Evolutionary conservation across 169 alveolate species (phyloP).

Genomic region (Cryptosporidium meleagridis): DNA sequence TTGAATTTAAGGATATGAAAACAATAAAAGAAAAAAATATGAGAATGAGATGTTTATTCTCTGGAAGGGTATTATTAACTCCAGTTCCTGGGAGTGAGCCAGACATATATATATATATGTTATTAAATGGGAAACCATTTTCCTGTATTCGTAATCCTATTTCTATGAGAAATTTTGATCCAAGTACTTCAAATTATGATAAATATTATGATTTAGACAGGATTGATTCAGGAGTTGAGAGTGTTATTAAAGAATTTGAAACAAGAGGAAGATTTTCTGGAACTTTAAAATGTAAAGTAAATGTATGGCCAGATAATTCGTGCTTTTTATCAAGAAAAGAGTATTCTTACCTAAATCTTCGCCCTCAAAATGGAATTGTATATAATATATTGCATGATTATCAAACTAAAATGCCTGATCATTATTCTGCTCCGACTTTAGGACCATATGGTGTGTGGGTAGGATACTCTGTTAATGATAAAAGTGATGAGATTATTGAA

Average conservation of each 20-base stretch:
- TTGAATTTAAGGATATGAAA: neutral
- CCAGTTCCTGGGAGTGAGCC: constrained; percentile 75
- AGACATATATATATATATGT: constrained; percentile 37
- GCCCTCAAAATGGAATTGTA: constrained; percentile 73
- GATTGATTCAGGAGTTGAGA: neutral
- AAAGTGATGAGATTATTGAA: neutral
- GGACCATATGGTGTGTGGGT: constrained; percentile 74
- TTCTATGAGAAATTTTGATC: neutral
- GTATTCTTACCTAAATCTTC: constrained; percentile 60
- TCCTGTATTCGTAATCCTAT: constrained; percentile 36
- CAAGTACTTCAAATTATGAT: neutral
- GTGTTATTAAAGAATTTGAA: constrained; percentile 11
- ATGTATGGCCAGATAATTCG: constrained; percentile 62
- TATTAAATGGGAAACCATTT: constrained; percentile 65
- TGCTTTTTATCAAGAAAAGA: constrained; percentile 28
- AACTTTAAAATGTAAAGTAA: constrained; percentile 30
- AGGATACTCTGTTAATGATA: constrained; percentile 43
- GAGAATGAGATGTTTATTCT: constrained; percentile 34
- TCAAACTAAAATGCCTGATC: constrained; percentile 67
- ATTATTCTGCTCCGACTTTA: constrained; percentile 67
- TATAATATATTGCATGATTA: constrained; percentile 59
- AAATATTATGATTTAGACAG: constrained; percentile 19
- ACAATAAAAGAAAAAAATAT: constrained; percentile 9
- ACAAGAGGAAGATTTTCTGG: constrained; percentile 41
- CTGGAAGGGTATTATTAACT: constrained; percentile 66